Percentiles rank a stretch among this genome's conserved stretches.
phyloP scores from a whole-genome alignment of 805 yeast species.

The Phaffomyces thermotolerans region DNA sequence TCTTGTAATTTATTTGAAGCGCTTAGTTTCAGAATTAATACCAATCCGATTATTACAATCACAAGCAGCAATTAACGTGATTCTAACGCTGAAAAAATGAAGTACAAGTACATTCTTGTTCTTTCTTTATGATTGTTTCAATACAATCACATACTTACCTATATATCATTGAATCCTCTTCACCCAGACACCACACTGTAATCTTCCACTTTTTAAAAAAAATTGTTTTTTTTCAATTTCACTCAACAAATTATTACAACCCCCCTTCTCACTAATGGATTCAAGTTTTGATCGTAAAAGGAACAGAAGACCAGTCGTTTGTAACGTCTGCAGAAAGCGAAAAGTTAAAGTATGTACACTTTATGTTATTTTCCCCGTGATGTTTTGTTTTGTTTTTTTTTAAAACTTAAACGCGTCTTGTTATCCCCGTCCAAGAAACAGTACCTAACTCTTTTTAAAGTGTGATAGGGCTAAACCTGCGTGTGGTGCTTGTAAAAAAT shows the following conservation, averaged over 20 bases:
- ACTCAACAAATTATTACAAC: too few species aligned
- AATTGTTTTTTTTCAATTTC: too few species aligned
- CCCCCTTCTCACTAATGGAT: neutral
- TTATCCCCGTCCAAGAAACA: conserved; percentile 1
- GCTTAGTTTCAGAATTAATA: too few species aligned
- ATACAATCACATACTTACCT: too few species aligned
- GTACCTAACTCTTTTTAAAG: conserved; percentile 9
- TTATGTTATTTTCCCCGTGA: neutral
- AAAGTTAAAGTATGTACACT: conserved; percentile 21
- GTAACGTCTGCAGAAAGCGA: conserved; percentile 24
- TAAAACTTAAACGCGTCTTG: neutral
- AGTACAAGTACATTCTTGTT: too few species aligned
- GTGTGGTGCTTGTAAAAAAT: conserved; percentile 21
- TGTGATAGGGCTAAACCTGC: conserved; percentile 24
- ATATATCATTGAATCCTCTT: too few species aligned
- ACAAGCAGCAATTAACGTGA: too few species aligned
- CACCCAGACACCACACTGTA: neutral
- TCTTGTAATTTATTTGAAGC: too few species aligned
- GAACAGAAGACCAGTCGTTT: conserved; percentile 23
- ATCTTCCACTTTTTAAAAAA: neutral
- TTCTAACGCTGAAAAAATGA: too few species aligned
- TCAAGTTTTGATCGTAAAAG: conserved; percentile 8
- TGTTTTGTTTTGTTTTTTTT: conserved; percentile 1
- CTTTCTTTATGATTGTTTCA: too few species aligned
- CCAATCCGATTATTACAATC: too few species aligned